phyloP scores from a whole-genome alignment of 805 yeast species.

The Candida chilensis region DNA sequence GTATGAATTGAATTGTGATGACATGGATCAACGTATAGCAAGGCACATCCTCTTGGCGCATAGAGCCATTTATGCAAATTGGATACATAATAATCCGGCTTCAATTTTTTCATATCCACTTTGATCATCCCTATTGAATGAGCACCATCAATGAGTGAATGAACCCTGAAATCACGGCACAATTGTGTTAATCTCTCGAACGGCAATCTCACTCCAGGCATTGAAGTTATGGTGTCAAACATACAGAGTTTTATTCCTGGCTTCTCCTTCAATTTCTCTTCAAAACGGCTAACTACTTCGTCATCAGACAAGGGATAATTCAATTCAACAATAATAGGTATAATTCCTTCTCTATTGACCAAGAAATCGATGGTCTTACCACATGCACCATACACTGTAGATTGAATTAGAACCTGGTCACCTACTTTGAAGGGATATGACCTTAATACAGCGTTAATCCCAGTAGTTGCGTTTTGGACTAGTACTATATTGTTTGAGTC shows the following conservation, averaged over 20 bases:
- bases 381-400: conserved; percentile 48
- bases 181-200: conserved; percentile 34
- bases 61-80: conserved; percentile 68
- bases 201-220: conserved; percentile 58
- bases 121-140: conserved; percentile 53
- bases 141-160: conserved; percentile 66
- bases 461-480: conserved; percentile 52
- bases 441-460: conserved; percentile 47
- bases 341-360: conserved; percentile 18
- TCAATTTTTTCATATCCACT: conserved; percentile 23
- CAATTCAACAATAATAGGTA: conserved; percentile 24
- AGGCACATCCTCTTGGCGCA: conserved; percentile 49
- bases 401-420: conserved; percentile 40
- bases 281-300: conserved; percentile 23
- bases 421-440: conserved; percentile 40
- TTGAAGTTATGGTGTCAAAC: conserved; percentile 50
- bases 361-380: conserved; percentile 38
- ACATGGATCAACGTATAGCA: conserved; percentile 44
- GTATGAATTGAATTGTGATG: conserved; percentile 45
- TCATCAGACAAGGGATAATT: conserved; percentile 34
- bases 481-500: conserved; percentile 40
- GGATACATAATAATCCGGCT: conserved; percentile 53
- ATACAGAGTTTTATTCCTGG: conserved; percentile 36
- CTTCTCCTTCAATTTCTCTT: too few relatives aligned
- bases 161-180: conserved; percentile 34